Percentiles rank a stretch among this genome's conserved stretches.
phyloP scores from a whole-genome alignment of 441 rosid genomes.

The Flueggea neowawraea region DNA sequence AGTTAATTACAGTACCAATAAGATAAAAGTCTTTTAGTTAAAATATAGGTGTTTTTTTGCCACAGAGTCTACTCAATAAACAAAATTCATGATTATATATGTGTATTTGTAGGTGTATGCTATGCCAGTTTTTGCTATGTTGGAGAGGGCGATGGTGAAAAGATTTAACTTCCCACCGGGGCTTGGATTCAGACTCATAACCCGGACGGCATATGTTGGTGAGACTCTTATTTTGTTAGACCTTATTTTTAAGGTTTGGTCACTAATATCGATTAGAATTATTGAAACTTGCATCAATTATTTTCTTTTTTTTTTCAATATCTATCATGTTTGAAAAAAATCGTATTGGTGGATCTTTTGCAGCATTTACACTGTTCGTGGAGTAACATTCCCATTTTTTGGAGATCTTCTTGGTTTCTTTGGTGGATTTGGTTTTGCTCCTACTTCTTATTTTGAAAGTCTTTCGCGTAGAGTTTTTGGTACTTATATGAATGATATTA shows the following conservation, averaged over 20 bases:
- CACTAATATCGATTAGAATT: too few species aligned
- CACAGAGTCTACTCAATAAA: too few species aligned
- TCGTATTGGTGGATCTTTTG: not conserved
- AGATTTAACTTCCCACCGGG: slow-evolving; percentile 59
- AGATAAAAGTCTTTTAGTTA: too few species aligned
- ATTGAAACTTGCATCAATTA: too few species aligned
- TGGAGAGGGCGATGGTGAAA: slow-evolving; percentile 58
- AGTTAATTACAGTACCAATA: too few species aligned
- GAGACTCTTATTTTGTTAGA: slow-evolving; percentile 12
- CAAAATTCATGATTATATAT: not conserved
- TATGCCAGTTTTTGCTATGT: slow-evolving; percentile 82
- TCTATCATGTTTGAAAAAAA: too few species aligned
- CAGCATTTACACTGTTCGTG: slow-evolving; percentile 86
- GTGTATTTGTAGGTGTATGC: slow-evolving; percentile 57
- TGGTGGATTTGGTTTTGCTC: slow-evolving; percentile 96
- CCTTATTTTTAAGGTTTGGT: too few species aligned
- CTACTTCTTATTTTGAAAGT: slow-evolving; percentile 89
- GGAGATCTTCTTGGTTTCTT: slow-evolving; percentile 98
- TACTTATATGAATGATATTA: too few species aligned
- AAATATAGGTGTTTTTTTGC: too few species aligned
- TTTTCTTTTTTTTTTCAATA: too few species aligned
- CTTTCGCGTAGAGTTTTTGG: not conserved
- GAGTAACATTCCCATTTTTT: slow-evolving; percentile 87
- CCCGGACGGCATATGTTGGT: slow-evolving; percentile 88
- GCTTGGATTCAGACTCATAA: slow-evolving; percentile 45